Evolutionary conservation across 2,329 filamentous ascomycete species (phyloP).

Genomic region (Colletotrichum coccodes): DNA sequence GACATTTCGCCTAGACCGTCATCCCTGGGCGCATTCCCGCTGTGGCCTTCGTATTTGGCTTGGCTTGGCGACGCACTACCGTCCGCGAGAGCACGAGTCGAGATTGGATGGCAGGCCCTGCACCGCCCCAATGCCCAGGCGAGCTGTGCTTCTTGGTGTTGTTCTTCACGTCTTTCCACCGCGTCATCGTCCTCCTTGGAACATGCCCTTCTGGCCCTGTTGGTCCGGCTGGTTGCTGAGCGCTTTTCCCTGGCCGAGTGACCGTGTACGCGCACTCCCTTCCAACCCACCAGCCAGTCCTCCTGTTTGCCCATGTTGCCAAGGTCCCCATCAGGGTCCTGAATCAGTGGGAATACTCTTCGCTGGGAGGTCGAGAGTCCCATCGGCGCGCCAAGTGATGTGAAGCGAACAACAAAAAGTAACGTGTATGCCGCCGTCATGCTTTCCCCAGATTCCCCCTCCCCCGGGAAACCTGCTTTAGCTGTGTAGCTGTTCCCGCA

Average conservation of each 20-base stretch:
- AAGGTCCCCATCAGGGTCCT: background rate
- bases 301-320: background rate
- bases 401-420: slow-evolving; percentile 6
- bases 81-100: background rate
- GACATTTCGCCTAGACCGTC: slow-evolving; percentile 23
- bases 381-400: slow-evolving; percentile 19
- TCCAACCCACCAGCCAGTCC: background rate
- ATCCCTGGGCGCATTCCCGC: slow-evolving; percentile 21
- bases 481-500: background rate
- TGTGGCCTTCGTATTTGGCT: slow-evolving; percentile 15
- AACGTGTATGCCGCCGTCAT: slow-evolving; percentile 5
- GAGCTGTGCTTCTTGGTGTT: slow-evolving; percentile 20
- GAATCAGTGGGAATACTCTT: background rate
- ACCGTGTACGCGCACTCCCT: too few species aligned
- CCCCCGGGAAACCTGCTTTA: slow-evolving; percentile 3
- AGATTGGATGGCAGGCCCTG: slow-evolving; percentile 27
- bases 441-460: slow-evolving; percentile 22
- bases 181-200: slow-evolving; percentile 26
- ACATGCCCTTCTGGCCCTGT: background rate
- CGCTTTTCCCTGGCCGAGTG: background rate
- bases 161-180: background rate
- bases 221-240: background rate
- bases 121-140: slow-evolving; percentile 33
- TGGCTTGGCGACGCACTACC: slow-evolving; percentile 17
- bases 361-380: background rate